Evolutionary conservation across 345 rosid species (phyloP), one percentile per base, ranked within the genome.

Genomic region (Eucalyptus leucophloia): DNA sequence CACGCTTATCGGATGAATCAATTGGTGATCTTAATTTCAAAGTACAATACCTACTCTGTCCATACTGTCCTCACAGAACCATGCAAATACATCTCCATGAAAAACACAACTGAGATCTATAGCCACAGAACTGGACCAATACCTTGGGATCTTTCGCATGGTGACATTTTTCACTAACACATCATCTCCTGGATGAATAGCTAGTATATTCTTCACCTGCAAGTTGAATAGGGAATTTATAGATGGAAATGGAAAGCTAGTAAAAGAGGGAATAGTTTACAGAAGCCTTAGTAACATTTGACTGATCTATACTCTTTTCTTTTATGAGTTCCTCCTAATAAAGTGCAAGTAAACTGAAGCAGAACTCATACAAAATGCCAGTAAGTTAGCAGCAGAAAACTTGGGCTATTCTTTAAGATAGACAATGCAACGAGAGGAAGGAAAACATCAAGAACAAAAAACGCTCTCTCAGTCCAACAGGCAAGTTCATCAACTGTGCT

Each of bases 91-190:
- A 19, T 72, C 37, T 72, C 56, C 49, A 80, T 18, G 49, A 65
- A 50, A 51, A 80, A 45, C n/a, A 56, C 50, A 18, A n/a, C 28
- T 54, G 51, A 28, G 32, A 69, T 51, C 86, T 32, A 45, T 15
- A 49, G 24, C 49, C 19, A 32, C 42, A 42, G 58, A n/a, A 49
- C 47, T 9, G 67, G 62, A 37, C 44, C 56, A 85, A n/a, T 90
- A 96, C 98, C 98, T 96, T 26, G 96, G 95, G 88, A 96, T 94
- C 91, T 90, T 93, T 89, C 98, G 92, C 49, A 96, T 88, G 3
- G 95, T 90, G 87, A 96, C 94, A 92, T 88, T 94, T 92, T 94
- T 96, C 37, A 94, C 93, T 42, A 94, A 95, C 34, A 92, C 91
- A 81, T 93, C 93, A 23, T 93, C 94, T 92, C 90, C 96, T 24